Percentiles rank a stretch among this genome's conserved stretches.
Evolutionary conservation across 164 flowering plant species (phyloP).

Genomic region (Aristolochia californica): DNA sequence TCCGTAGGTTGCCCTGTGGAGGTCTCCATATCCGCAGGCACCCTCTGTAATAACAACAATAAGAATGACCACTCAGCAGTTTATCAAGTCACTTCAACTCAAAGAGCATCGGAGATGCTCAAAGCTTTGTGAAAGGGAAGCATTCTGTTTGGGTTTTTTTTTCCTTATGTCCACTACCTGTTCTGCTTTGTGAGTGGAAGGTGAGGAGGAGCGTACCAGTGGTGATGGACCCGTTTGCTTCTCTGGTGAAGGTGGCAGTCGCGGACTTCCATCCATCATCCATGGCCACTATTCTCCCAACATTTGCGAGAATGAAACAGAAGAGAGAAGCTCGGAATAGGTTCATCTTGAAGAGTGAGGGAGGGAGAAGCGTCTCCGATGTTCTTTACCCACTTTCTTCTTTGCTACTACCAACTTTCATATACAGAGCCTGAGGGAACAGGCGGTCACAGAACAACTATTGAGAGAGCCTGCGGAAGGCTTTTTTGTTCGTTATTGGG

Average conservation of each 20-base stretch:
- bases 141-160: too few species aligned
- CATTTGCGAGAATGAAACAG: constrained; percentile 8
- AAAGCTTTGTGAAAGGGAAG: not conserved
- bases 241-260: constrained; percentile 61
- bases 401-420: not conserved
- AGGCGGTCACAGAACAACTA: not conserved
- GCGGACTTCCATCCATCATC: constrained; percentile 59
- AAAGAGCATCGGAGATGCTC: not conserved
- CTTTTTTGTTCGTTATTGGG: constrained; percentile 5
- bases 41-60: constrained; percentile 31
- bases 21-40: constrained; percentile 75
- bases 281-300: constrained; percentile 5
- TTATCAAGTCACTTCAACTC: constrained; percentile 24
- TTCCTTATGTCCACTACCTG: too few species aligned
- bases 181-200: too few species aligned
- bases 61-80: not conserved
- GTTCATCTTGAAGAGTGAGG: constrained; percentile 11
- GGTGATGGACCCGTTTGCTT: constrained; percentile 41
- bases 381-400: constrained; percentile 11
- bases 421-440: constrained; percentile 13
- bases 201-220: constrained; percentile 35
- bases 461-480: not conserved
- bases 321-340: constrained; percentile 5
- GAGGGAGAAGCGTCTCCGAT: not conserved
- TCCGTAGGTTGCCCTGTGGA: constrained; percentile 46